Evolutionary conservation across 148 eudicot genomes (phyloP).

Genomic region (Vaccinium darrowii): DNA sequence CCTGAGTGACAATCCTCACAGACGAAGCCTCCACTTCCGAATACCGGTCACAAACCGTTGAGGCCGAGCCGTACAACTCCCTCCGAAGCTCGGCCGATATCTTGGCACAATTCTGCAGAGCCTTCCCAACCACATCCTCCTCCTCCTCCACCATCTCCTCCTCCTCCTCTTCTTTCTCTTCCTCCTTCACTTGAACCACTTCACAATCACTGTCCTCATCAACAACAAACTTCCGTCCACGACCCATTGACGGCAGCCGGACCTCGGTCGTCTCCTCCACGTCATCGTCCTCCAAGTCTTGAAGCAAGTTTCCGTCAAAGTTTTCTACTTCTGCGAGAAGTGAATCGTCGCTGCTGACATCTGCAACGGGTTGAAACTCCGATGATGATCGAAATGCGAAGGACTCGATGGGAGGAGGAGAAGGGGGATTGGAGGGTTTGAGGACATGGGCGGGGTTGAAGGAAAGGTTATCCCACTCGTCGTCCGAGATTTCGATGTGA

Average conservation of each 20-base stretch:
- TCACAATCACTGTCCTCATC: slow-evolving; percentile 68
- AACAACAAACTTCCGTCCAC: slow-evolving; percentile 58
- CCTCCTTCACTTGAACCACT: slow-evolving; percentile 26
- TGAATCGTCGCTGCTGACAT: slow-evolving; percentile 6
- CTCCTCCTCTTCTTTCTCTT: slow-evolving; percentile 29
- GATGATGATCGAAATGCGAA: slow-evolving; percentile 44
- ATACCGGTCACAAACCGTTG: slow-evolving; percentile 46
- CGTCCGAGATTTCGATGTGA: slow-evolving; percentile 67
- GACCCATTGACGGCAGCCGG: slow-evolving; percentile 14
- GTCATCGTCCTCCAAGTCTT: slow-evolving; percentile 58
- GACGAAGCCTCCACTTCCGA: slow-evolving; percentile 71
- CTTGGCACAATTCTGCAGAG: slow-evolving; percentile 73
- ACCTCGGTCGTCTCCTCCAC: slow-evolving; percentile 26
- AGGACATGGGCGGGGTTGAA: slow-evolving; percentile 58
- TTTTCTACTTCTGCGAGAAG: slow-evolving; percentile 29
- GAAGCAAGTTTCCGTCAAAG: slow-evolving; percentile 21
- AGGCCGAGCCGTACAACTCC: slow-evolving; percentile 66
- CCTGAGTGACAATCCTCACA: slow-evolving; percentile 86
- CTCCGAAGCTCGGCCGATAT: slow-evolving; percentile 76
- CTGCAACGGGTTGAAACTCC: neutral
- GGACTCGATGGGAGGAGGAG: slow-evolving; percentile 76
- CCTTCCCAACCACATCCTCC: slow-evolving; percentile 79
- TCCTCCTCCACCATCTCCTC: slow-evolving; percentile 45
- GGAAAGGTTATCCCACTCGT: slow-evolving; percentile 58
- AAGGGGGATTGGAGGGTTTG: slow-evolving; percentile 24